Base-by-base conservation (phyloP, 306 rosid species). In the Sicyos edulis region DNA sequence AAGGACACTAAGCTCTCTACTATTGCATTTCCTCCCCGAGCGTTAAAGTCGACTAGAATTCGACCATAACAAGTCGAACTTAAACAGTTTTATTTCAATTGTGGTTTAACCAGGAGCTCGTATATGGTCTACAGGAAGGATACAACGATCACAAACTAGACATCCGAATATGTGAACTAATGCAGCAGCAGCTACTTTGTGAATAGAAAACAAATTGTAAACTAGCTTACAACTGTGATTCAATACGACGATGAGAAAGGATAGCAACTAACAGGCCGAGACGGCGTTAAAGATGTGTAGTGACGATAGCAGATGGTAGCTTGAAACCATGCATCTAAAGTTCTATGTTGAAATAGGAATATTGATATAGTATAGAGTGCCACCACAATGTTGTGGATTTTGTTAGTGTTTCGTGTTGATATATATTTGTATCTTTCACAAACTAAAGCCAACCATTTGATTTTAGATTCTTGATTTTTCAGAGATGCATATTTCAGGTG, bases 151-250 rank as follows among this genome's bases (percentile, higher is more conserved):
- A 15, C 57, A 49, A 49, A 26, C 19, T 24, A 58, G 58, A 24
- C 15, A 44, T 21, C 37, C 10, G 57, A 24, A 69, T 50, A 49
- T 24, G 29, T 69, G 22, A 24, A 69, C 16, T 49, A 49, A 68
- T 68, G 73, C 57, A 66, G 55, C 72, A 45, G 72, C 52, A 47
- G 52, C 15, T 2, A 67, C 72, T 10, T 50, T 69, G 73, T 69
- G 73, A 24, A 69, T 69, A 69, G 13, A 42, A 50, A 69, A 69
- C 73, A 52, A 69, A 22, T 22, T 69, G 45, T 69, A 24, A 49
- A 69, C 73, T 69, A 67, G 72, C 50, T 67, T 67, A 67, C 56
- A 15, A 49, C 72, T 21, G 56, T 20, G 72, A 45, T 67, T 67
- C 17, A 19, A 69, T 69, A 50, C 37, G 37, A 32, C 58, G 37